These are phyloP conservation scores for Wickerhamiella slavikovae DNA, from an alignment of 805 yeast genomes.

Conservation along the genomic window DNA sequence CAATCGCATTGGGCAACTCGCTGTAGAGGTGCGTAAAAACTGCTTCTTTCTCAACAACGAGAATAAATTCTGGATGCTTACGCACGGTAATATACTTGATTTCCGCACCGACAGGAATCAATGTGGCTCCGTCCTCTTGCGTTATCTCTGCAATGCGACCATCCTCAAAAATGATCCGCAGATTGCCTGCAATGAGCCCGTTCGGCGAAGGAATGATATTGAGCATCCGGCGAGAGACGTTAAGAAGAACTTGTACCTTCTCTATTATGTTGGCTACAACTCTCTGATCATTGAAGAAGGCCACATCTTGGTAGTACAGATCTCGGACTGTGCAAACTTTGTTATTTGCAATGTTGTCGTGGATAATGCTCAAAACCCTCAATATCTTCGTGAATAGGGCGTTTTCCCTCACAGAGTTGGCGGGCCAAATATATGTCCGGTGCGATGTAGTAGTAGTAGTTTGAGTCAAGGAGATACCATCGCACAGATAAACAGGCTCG, in stretches of 20 bases:
- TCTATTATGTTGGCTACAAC: constrained; percentile 23
- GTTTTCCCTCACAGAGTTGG: no score
- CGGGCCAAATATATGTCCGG: no score
- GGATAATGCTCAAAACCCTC: no score
- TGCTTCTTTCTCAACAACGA: constrained; percentile 33
- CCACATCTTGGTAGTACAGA: constrained; percentile 36
- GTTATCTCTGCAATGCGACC: constrained; percentile 6
- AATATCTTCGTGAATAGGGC: no score
- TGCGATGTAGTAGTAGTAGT: no score
- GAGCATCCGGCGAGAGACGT: constrained; percentile 20
- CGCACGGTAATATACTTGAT: constrained; percentile 10
- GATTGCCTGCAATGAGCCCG: constrained; percentile 29
- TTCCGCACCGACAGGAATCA: constrained; percentile 20
- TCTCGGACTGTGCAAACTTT: constrained; percentile 28
- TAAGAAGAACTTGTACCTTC: constrained; percentile 21
- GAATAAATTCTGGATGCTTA: constrained; percentile 15
- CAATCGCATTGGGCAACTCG: constrained; percentile 11
- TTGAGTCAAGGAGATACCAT: no score
- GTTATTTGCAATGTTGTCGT: constrained; percentile 6
- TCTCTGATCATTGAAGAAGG: constrained; percentile 26
- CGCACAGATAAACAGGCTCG: no score
- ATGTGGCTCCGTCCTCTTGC: constrained; percentile 9
- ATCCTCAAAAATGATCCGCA: constrained; percentile 9
- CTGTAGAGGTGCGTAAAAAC: constrained; percentile 19
- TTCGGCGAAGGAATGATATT: constrained; percentile 34